These are phyloP conservation scores for Alternaria panax DNA, from an alignment of 2,329 filamentous ascomycete genomes.

Conservation along the genomic window DNA sequence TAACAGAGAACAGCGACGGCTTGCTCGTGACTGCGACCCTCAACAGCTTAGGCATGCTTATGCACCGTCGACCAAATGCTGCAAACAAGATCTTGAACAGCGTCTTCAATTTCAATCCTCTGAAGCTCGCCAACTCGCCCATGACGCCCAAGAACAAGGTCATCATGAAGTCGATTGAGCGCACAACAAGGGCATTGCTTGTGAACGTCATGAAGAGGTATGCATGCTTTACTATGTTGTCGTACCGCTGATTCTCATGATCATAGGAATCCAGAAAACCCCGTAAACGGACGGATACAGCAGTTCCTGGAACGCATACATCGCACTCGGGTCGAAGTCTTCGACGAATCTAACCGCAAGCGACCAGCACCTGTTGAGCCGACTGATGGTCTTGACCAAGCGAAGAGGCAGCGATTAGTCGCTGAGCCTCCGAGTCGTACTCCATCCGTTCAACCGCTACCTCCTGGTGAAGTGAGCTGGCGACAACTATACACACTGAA, in stretches of 20 bases:
- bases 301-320: conserved; percentile 85
- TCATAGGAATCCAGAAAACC: conserved; percentile 77
- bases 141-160: conserved; percentile 82
- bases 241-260: conserved; percentile 7
- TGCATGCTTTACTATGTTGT: conserved; percentile 25
- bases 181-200: conserved; percentile 84
- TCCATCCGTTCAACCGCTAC: conserved; percentile 71
- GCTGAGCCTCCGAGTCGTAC: conserved; percentile 54
- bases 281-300: conserved; percentile 78
- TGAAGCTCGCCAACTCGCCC: conserved; percentile 78
- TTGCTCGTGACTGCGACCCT: conserved; percentile 89
- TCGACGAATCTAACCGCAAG: conserved; percentile 82
- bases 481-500: conserved; percentile 89
- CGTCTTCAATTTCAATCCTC: conserved; percentile 88
- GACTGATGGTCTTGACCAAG: conserved; percentile 72
- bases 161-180: conserved; percentile 90
- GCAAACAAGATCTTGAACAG: conserved; percentile 85
- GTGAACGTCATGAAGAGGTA: conserved; percentile 83
- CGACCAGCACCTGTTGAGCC: conserved; percentile 75
- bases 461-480: conserved; percentile 77
- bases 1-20: conserved; percentile 70
- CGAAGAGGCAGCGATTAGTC: conserved; percentile 81
- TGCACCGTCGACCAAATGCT: conserved; percentile 81
- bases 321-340: conserved; percentile 77
- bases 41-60: conserved; percentile 83